These are phyloP conservation scores for Cyclotella kingstonii DNA, from an alignment of 108 stramenopile genomes.

Conservation along the genomic window DNA sequence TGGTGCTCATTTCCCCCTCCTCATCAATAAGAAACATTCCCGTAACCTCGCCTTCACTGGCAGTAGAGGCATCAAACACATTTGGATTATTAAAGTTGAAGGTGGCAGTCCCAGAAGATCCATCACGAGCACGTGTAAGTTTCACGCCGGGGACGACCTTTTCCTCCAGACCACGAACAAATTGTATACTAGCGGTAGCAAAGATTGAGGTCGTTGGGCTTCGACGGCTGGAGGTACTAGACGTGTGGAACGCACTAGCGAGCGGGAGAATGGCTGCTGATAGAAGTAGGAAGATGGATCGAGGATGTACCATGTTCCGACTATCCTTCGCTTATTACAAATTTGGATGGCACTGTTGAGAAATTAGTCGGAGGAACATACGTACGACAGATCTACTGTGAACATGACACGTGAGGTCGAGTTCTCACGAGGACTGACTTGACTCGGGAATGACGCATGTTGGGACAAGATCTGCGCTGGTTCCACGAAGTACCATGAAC, in stretches of 20 bases:
- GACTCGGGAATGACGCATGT: too few relatives aligned
- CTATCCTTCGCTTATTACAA: too few relatives aligned
- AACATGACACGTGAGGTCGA: too few relatives aligned
- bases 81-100: slow-evolving; percentile 73
- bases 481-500: too few relatives aligned
- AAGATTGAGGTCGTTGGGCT: slow-evolving; percentile 21
- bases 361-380: too few relatives aligned
- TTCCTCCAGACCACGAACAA: slow-evolving; percentile 66
- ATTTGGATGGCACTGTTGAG: too few relatives aligned
- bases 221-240: slow-evolving; percentile 8
- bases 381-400: too few relatives aligned
- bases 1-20: slow-evolving; percentile 61
- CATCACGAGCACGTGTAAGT: slow-evolving; percentile 71
- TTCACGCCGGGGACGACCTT: slow-evolving; percentile 73
- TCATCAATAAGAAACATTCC: slow-evolving; percentile 79
- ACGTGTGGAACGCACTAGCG: slow-evolving; percentile 33
- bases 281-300: slow-evolving; percentile 13
- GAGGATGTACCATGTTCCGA: slow-evolving; percentile 23
- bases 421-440: too few relatives aligned
- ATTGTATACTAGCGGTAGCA: slow-evolving; percentile 59
- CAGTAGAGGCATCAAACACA: slow-evolving; percentile 76
- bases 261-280: slow-evolving; percentile 17
- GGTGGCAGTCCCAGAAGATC: slow-evolving; percentile 67
- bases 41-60: slow-evolving; percentile 56
- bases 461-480: too few relatives aligned